These are phyloP conservation scores for Termitomyces sp. DNA, from an alignment of 768 basidiomycete genomes.

Conservation along the genomic window DNA sequence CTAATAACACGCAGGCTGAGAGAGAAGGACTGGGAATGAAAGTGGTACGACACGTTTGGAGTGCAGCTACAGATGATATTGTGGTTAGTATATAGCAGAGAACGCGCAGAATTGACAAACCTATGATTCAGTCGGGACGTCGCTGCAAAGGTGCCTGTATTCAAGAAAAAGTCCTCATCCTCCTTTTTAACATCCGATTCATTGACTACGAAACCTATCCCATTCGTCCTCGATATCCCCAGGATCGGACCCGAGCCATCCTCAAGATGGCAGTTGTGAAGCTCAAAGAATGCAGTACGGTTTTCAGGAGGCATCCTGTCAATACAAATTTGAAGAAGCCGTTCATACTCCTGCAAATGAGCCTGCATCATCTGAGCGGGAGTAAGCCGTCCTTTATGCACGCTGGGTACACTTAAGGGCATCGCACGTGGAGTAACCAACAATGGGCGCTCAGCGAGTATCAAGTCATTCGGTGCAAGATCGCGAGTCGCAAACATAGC, in stretches of 20 bases:
- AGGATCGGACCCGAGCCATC: not conserved
- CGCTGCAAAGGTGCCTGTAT: not conserved
- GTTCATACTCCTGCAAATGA: not conserved
- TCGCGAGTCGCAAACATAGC: conserved; percentile 26
- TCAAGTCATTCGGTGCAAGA: conserved; percentile 23
- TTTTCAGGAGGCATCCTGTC: not conserved
- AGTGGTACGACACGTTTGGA: conserved; percentile 17
- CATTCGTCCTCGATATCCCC: not conserved
- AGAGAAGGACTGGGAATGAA: conserved; percentile 22
- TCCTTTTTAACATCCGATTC: not conserved
- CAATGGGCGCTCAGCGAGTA: conserved; percentile 32
- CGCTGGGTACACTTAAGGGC: not conserved
- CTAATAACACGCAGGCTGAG: conserved; percentile 21
- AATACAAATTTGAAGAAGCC: not conserved
- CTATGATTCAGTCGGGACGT: not conserved
- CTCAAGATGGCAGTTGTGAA: not conserved
- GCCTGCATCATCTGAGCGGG: not conserved
- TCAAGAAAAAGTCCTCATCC: not conserved
- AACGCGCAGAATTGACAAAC: not conserved
- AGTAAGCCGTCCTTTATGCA: not conserved
- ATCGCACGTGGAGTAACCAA: conserved; percentile 16
- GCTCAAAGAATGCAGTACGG: not conserved
- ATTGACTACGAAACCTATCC: not conserved
- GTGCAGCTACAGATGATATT: conserved; percentile 13
- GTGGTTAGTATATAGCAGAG: not conserved